Conservation (phyloP, 768 basidiomycete genomes). For the Scleroderma citrinum region DNA sequence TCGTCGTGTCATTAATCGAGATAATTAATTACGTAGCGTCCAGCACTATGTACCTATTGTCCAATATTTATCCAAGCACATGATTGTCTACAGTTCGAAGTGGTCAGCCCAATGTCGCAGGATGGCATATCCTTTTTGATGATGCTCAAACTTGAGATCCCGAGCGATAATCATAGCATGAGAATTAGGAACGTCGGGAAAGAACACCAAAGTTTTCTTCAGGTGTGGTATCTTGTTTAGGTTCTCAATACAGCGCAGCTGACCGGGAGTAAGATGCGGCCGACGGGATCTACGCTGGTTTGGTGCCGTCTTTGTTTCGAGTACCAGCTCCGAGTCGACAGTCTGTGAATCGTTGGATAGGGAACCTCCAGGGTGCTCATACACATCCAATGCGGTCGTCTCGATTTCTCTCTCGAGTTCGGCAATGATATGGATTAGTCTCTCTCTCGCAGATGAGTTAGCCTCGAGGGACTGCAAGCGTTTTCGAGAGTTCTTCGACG, state of each 20-base stretch:
- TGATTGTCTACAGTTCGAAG: conserved; percentile 46
- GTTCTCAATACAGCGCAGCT: conserved; percentile 49
- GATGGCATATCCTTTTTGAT: conserved; percentile 60
- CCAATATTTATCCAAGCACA: not conserved
- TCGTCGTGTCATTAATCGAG: too few species aligned
- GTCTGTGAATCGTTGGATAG: conserved; percentile 14
- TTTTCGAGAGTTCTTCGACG: conserved; percentile 52
- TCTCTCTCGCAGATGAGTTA: conserved; percentile 38
- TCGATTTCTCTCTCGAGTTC: conserved; percentile 58
- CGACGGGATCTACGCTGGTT: not conserved
- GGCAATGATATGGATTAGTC: conserved; percentile 52
- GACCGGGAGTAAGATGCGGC: conserved; percentile 42
- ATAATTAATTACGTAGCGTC: not conserved
- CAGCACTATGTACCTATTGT: not conserved
- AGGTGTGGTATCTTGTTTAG: conserved; percentile 65
- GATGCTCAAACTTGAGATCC: conserved; percentile 55
- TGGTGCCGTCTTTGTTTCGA: not conserved
- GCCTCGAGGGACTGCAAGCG: conserved; percentile 66
- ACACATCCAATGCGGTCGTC: conserved; percentile 52
- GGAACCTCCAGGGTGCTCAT: conserved; percentile 37
- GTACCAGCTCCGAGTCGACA: not conserved
- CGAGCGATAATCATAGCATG: conserved; percentile 71
- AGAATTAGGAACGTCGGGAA: conserved; percentile 54
- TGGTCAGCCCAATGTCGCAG: conserved; percentile 67
- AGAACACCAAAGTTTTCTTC: conserved; percentile 68